These are phyloP conservation scores for Arbutus unedo DNA, from an alignment of 148 eudicot species.

Conservation along the genomic window DNA sequence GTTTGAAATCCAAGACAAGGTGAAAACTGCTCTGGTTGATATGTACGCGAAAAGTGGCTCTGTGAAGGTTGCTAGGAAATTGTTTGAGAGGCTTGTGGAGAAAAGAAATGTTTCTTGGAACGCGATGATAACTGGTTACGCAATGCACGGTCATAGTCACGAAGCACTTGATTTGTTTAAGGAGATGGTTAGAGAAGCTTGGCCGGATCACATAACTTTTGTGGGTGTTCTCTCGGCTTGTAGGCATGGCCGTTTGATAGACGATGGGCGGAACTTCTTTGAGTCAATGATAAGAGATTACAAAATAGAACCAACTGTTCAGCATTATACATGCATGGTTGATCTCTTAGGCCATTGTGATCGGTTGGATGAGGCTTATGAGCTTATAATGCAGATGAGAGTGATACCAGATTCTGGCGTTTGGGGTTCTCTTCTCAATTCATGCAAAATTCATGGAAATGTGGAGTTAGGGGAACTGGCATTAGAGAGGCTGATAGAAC, in stretches of 20 bases:
- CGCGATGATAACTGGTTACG: conserved; percentile 66
- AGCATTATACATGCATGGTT: conserved; percentile 62
- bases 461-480: conserved; percentile 55
- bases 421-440: conserved; percentile 61
- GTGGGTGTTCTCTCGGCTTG: conserved; percentile 80
- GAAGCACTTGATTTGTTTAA: conserved; percentile 54
- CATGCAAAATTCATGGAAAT: conserved; percentile 51
- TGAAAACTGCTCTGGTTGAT: conserved; percentile 58
- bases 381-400: conserved; percentile 47
- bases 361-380: conserved; percentile 42
- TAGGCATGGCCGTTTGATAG: conserved; percentile 67
- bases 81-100: conserved; percentile 44
- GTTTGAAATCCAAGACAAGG: conserved; percentile 50
- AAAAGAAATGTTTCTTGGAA: conserved; percentile 70
- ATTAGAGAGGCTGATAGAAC: conserved; percentile 49
- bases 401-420: conserved; percentile 49
- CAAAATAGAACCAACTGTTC: conserved; percentile 47
- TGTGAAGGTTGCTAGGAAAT: conserved; percentile 38
- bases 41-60: conserved; percentile 66
- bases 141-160: conserved; percentile 54
- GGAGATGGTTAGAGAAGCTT: conserved; percentile 40
- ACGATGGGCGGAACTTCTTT: conserved; percentile 56
- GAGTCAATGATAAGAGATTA: conserved; percentile 47
- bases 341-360: conserved; percentile 62
- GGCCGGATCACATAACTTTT: conserved; percentile 77